phyloP scores from a whole-genome alignment of 2,329 filamentous ascomycete species.

The Zasmidium citrigriseum region DNA sequence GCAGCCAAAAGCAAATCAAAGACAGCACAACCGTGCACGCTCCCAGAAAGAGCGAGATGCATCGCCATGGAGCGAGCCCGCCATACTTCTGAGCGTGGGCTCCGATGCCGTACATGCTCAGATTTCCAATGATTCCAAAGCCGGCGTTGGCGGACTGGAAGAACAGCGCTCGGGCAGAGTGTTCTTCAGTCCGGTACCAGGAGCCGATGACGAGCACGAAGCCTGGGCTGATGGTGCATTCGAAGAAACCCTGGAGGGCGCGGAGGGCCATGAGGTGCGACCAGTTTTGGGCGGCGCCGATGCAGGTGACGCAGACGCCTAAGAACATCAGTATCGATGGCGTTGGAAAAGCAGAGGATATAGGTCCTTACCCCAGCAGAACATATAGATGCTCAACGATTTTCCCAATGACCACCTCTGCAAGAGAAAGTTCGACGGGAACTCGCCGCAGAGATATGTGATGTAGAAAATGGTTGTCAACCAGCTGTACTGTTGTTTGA shows the following conservation, averaged over 20 bases:
- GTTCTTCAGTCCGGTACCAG: constrained; percentile 40
- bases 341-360: neutral
- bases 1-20: constrained; percentile 29
- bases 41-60: constrained; percentile 32
- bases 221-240: constrained; percentile 40
- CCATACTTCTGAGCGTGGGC: constrained; percentile 25
- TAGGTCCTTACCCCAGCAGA: constrained; percentile 31
- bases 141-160: constrained; percentile 41
- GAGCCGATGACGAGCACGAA: constrained; percentile 38
- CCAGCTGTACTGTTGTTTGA: constrained; percentile 43
- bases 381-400: constrained; percentile 40
- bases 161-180: constrained; percentile 37
- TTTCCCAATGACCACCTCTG: constrained; percentile 39
- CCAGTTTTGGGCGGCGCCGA: constrained; percentile 36
- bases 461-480: constrained; percentile 47
- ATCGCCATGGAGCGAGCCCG: constrained; percentile 30
- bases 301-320: constrained; percentile 31
- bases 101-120: constrained; percentile 32
- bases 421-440: constrained; percentile 37
- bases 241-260: constrained; percentile 40
- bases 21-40: constrained; percentile 27
- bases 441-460: constrained; percentile 41
- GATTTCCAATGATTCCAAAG: constrained; percentile 33
- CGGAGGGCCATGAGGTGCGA: constrained; percentile 38
- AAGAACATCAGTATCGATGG: neutral